Base-by-base conservation (phyloP, 2,329 filamentous ascomycete genomes). In the Botrytis squamosa region DNA sequence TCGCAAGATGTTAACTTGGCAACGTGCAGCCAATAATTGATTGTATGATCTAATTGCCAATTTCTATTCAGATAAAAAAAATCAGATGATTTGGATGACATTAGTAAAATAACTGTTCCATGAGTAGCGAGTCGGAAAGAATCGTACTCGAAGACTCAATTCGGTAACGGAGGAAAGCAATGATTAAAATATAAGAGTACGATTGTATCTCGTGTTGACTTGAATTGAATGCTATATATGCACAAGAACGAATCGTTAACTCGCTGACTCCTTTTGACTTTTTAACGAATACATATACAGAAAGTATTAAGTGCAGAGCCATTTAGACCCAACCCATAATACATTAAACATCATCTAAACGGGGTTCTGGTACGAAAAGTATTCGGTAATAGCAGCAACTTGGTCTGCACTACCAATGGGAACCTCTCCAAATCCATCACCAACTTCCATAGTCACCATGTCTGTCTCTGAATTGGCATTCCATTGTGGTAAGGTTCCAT, bases 331-430 rank as follows among this genome's bases (percentile, higher is more conserved):
- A 8, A 25, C 1, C 22, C 36, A 40, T 25, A 3, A 14, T n/a
- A 16, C 40, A 40, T n/a, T 36, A 62, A 18, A n/a, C 38, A 20
- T 10, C 8, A 64, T 46, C 18, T 64, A 64, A 64, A 64, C 62
- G 1, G 62, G 62, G 29, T n/a, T 64, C 9, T 64, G 62, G 10
- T 22, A 46, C 9, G 62, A 64, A 73, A 71, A 71, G 25, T 60
- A 71, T 2, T 33, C 18, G 22, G 29, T 63, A 8, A 66, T 65
- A 8, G 63, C 33, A n/a, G 8, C 42, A 38, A 73, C 22, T 36
- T 73, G 72, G 25, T 49, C 67, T 12, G 22, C 36, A 12, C 44
- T 71, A 4, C 42, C 59, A 38, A 73, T 71, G 3, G 59, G 72
- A 20, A 71, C n/a, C 20, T 29, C 3, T 16, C 36, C 67, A 25